Percentiles rank a stretch among this genome's conserved stretches.
phyloP scores from a whole-genome alignment of 2,329 filamentous ascomycete genomes.

The Nigrograna mackinnonii region DNA sequence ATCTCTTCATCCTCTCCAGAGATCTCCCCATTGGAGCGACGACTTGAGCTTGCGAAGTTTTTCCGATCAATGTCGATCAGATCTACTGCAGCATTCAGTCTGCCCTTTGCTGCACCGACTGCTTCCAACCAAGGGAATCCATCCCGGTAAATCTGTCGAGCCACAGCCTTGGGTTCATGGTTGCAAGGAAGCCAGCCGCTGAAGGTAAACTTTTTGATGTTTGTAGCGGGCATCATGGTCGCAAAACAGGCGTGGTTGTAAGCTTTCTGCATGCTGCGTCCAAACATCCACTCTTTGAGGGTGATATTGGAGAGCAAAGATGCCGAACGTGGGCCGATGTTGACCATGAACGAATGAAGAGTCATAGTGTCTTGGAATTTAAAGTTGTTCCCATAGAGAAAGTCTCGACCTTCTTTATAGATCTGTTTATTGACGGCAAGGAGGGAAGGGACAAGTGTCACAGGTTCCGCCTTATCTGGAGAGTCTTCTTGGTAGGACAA shows the following conservation, averaged over 20 bases:
- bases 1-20: slow-evolving; percentile 1
- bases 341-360: slow-evolving; percentile 35
- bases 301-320: slow-evolving; percentile 26
- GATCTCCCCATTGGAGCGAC: neutral
- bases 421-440: slow-evolving; percentile 35
- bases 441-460: slow-evolving; percentile 23
- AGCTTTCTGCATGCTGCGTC: slow-evolving; percentile 25
- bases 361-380: slow-evolving; percentile 27
- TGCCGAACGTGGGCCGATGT: slow-evolving; percentile 26
- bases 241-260: slow-evolving; percentile 40
- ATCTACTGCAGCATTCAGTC: slow-evolving; percentile 31
- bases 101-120: slow-evolving; percentile 26
- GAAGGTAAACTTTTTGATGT: slow-evolving; percentile 28
- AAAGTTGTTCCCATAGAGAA: slow-evolving; percentile 36
- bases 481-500: neutral
- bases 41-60: slow-evolving; percentile 1
- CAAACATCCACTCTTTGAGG: slow-evolving; percentile 24
- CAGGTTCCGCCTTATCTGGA: neutral
- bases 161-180: slow-evolving; percentile 10
- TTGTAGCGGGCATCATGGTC: slow-evolving; percentile 27
- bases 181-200: slow-evolving; percentile 14
- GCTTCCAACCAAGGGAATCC: slow-evolving; percentile 41
- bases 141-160: slow-evolving; percentile 38
- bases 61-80: slow-evolving; percentile 15
- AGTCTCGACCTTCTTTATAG: slow-evolving; percentile 21